Evolutionary conservation across 768 basidiomycete genomes (phyloP).

Genomic region (Mycena polygramma): DNA sequence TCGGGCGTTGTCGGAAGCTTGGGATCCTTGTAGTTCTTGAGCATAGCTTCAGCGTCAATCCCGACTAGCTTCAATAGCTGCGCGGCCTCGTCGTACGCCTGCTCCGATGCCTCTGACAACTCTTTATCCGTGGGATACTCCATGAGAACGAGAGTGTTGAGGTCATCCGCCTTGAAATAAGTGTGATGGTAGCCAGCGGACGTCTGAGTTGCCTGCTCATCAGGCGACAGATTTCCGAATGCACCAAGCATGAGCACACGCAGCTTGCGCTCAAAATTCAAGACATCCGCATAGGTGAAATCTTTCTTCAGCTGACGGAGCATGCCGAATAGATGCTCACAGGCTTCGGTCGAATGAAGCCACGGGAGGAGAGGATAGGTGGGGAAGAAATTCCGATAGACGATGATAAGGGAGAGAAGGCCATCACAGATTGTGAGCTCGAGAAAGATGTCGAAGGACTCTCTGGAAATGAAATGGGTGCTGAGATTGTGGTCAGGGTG

Average conservation of each 20-base stretch:
- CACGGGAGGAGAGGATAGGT: slow-evolving; percentile 46
- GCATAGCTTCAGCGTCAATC: slow-evolving; percentile 32
- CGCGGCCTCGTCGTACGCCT: slow-evolving; percentile 33
- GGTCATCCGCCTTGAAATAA: slow-evolving; percentile 34
- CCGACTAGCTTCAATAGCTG: slow-evolving; percentile 33
- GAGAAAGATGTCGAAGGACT: slow-evolving; percentile 41
- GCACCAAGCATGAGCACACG: slow-evolving; percentile 33
- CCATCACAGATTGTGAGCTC: slow-evolving; percentile 39
- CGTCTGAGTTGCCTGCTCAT: slow-evolving; percentile 34
- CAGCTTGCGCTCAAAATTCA: slow-evolving; percentile 40
- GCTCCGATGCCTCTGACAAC: slow-evolving; percentile 22
- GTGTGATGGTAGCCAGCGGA: slow-evolving; percentile 42
- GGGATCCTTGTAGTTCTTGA: slow-evolving; percentile 22
- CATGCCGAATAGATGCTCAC: slow-evolving; percentile 48
- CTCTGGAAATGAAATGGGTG: slow-evolving; percentile 42
- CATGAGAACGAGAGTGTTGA: slow-evolving; percentile 32
- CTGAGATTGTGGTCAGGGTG: slow-evolving; percentile 37
- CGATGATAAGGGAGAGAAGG: slow-evolving; percentile 38
- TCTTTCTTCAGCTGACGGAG: slow-evolving; percentile 39
- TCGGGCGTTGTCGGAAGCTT: not conserved
- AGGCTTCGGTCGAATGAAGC: slow-evolving; percentile 47
- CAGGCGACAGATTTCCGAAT: slow-evolving; percentile 18
- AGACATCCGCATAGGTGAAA: slow-evolving; percentile 40
- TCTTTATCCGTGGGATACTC: slow-evolving; percentile 38
- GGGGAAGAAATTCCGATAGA: slow-evolving; percentile 33